Conservation (phyloP, 208 protist genomes). For the Pavlovales sp. region DNA sequence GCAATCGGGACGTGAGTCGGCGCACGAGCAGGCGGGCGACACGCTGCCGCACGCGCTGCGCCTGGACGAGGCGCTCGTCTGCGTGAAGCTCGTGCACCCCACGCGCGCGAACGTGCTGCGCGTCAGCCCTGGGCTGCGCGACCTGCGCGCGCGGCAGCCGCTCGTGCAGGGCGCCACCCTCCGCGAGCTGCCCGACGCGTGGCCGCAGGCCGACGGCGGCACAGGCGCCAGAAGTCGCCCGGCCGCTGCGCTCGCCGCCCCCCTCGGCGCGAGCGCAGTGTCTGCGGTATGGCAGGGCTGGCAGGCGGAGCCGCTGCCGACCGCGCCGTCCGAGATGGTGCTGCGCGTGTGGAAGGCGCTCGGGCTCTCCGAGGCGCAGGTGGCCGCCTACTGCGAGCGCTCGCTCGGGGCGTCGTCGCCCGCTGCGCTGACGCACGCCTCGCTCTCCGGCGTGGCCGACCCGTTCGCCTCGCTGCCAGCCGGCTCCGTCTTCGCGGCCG, state of each 20-base stretch:
- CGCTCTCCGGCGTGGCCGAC: neutral
- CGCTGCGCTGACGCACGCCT: neutral
- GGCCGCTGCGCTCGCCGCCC: no score
- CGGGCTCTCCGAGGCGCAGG: neutral
- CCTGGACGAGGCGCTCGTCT: neutral
- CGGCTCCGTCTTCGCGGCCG: neutral
- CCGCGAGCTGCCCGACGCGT: no score
- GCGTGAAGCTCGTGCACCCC: neutral
- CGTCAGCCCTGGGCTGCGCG: neutral
- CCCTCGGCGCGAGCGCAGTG: no score
- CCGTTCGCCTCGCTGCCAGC: neutral
- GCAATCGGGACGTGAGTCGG: no score
- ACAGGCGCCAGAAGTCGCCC: no score
- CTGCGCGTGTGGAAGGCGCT: neutral
- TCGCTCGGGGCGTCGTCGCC: neutral
- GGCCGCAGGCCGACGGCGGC: no score
- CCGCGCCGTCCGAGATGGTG: neutral
- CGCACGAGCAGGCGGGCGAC: no score
- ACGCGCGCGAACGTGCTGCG: neutral
- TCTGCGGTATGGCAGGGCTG: no score
- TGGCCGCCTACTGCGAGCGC: neutral
- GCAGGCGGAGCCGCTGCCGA: no score
- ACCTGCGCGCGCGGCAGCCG: no score
- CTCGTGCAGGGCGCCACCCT: no score
- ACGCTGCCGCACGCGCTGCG: neutral